Percentiles rank a stretch among this genome's conserved stretches.
phyloP scores from a whole-genome alignment of 768 basidiomycete species.

The Chalciporus chontae region DNA sequence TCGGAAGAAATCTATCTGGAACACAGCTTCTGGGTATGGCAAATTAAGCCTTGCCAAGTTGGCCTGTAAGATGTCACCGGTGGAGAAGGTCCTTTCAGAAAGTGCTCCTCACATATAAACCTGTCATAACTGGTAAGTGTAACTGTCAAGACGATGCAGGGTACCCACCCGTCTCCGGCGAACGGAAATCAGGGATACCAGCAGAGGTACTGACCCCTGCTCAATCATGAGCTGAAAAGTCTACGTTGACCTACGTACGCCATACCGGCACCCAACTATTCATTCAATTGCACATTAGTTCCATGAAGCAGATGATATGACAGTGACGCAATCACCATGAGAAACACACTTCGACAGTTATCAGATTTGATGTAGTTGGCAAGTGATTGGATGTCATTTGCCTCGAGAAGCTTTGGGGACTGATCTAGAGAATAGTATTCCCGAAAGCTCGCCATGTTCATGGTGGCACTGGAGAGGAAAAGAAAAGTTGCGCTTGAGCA shows the following conservation, averaged over 20 bases:
- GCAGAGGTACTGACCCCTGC: constrained; percentile 74
- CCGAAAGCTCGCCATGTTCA: constrained; percentile 13
- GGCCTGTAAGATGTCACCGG: constrained; percentile 42
- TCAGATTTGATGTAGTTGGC: constrained; percentile 69
- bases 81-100: neutral
- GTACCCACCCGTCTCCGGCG: constrained; percentile 70
- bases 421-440: constrained; percentile 1
- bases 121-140: constrained; percentile 1
- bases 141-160: neutral
- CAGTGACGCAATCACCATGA: constrained; percentile 53
- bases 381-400: constrained; percentile 41
- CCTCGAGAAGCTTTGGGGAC: constrained; percentile 27
- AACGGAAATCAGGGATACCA: constrained; percentile 88
- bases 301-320: neutral
- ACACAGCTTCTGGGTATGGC: constrained; percentile 94
- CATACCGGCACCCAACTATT: constrained; percentile 71
- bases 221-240: constrained; percentile 1
- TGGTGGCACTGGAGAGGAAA: neutral
- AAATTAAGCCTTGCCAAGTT: constrained; percentile 74
- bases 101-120: constrained; percentile 28
- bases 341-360: constrained; percentile 61
- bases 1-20: constrained; percentile 86
- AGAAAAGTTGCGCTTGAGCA: too few species aligned
- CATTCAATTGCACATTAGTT: constrained; percentile 22
- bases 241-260: neutral